Evolutionary conservation across 2,329 filamentous ascomycete genomes (phyloP), one percentile per base, ranked within the genome.

Genomic region (Ophiocordyceps camponoti-floridani): DNA sequence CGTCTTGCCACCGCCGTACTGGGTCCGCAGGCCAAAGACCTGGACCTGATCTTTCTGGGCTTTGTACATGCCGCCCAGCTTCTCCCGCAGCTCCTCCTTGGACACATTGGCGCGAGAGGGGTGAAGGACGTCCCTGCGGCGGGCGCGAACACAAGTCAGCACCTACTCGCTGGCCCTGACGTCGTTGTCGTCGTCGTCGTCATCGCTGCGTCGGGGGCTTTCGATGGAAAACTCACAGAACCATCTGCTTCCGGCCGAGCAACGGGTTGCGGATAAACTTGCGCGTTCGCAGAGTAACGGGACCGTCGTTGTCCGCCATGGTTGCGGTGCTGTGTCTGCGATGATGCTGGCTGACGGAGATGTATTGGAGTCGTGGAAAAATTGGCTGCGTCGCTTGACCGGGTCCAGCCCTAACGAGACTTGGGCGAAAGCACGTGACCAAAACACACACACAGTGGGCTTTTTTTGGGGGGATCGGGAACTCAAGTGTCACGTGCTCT

Each of bases 181-280:
- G 23, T 23, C 23, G 23, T 5, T 23, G 23, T 23, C 23, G 23
- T 23, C 23, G 28, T 19, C 9, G 28, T 18, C 7, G 16, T 14
- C 18, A 33, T 14, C 16, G 28, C 42, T 30, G 41, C 16, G 19
- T 26, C 41, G 31, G 14, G n/a, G 4, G 14, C 3, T 30, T 30
- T 30, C 28, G 28, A 3, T 23, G 23, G 23, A 23, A 10, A 23
- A 82, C 84, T 79, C 86, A 95, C 89, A 95, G 84, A 73, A 95
- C 89, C 86, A 96, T 94, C 82, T 96, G 89, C 80, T 94, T 94
- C 70, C 89, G 84, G 68, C 83, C 86, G 67, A 98, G 82, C 65
- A 98, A 86, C 69, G 91, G 85, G 82, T 98, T 98, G 77, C 88
- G 86, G 75, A 96, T 93, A 84, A 98, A 98, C 79, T 96, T 96